Evolutionary conservation across 2,329 filamentous ascomycete species (phyloP).

Genomic region (Emergomyces africanus): DNA sequence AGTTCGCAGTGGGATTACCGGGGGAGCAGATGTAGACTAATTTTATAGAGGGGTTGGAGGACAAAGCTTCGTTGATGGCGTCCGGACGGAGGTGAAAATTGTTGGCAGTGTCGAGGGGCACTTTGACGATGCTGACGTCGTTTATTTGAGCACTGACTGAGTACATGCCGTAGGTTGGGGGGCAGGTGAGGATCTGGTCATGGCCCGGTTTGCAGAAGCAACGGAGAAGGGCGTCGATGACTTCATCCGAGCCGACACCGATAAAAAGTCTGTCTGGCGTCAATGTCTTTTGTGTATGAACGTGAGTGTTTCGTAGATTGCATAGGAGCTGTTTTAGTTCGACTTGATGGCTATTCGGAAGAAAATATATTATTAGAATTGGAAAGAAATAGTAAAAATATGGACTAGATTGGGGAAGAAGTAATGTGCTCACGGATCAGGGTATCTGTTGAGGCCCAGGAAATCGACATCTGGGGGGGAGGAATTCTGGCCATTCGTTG

Average conservation of each 20-base stretch:
- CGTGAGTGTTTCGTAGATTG: conserved; percentile 67
- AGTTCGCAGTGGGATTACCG: conserved; percentile 78
- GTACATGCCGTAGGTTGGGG: conserved; percentile 99
- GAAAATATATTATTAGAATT: background rate
- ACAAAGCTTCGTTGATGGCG: conserved; percentile 54
- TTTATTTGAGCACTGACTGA: conserved; percentile 87
- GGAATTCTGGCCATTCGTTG: conserved; percentile 25
- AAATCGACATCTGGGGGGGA: conserved; percentile 55
- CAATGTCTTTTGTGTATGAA: conserved; percentile 61
- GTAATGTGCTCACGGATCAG: conserved; percentile 51
- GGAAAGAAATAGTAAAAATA: background rate
- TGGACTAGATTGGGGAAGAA: conserved; percentile 3
- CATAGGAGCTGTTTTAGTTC: conserved; percentile 80
- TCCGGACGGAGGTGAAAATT: conserved; percentile 61
- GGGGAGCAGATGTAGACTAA: conserved; percentile 87
- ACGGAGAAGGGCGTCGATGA: conserved; percentile 83
- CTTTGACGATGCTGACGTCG: conserved; percentile 71
- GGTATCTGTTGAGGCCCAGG: conserved; percentile 79
- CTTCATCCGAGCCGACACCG: conserved; percentile 92
- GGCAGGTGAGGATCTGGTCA: conserved; percentile 88
- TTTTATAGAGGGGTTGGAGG: conserved; percentile 58
- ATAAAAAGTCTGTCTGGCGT: conserved; percentile 80
- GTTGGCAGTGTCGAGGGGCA: conserved; percentile 64
- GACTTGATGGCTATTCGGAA: conserved; percentile 53
- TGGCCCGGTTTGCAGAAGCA: conserved; percentile 81